Conservation (phyloP, 2,329 filamentous ascomycete genomes). For the Fusarium incarnatum region DNA sequence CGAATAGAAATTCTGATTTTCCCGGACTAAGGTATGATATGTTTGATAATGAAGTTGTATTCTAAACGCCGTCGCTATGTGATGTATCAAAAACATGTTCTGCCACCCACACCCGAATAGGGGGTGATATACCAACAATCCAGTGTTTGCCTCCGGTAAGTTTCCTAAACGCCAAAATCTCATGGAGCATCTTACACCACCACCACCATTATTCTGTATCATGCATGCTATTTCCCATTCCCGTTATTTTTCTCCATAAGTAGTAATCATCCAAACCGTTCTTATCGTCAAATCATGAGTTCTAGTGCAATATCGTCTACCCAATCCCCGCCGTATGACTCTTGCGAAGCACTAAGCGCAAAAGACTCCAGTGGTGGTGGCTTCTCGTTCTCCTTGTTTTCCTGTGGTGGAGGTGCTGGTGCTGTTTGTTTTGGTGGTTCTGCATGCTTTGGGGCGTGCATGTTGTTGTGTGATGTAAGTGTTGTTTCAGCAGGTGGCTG, state of each 20-base stretch:
- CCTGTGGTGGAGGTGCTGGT: neutral
- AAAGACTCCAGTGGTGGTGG: conserved; percentile 13
- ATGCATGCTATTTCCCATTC: neutral
- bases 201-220: neutral
- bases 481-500: neutral
- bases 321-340: conserved; percentile 56
- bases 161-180: conserved; percentile 17
- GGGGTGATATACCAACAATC: conserved; percentile 10
- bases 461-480: neutral
- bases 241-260: neutral
- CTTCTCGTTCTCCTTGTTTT: conserved; percentile 45
- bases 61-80: conserved; percentile 37
- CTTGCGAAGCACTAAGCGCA: conserved; percentile 49
- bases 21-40: neutral
- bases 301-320: conserved; percentile 53
- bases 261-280: conserved; percentile 20
- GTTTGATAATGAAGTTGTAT: conserved; percentile 11
- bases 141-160: neutral
- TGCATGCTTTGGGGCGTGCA: neutral
- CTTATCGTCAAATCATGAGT: conserved; percentile 43
- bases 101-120: conserved; percentile 12
- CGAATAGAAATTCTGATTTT: neutral
- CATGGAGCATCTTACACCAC: neutral
- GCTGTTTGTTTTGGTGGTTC: conserved; percentile 1
- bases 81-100: conserved; percentile 7